These are phyloP conservation scores for Litsea cubeba DNA, from an alignment of 164 flowering plant species.

Conservation along the genomic window DNA sequence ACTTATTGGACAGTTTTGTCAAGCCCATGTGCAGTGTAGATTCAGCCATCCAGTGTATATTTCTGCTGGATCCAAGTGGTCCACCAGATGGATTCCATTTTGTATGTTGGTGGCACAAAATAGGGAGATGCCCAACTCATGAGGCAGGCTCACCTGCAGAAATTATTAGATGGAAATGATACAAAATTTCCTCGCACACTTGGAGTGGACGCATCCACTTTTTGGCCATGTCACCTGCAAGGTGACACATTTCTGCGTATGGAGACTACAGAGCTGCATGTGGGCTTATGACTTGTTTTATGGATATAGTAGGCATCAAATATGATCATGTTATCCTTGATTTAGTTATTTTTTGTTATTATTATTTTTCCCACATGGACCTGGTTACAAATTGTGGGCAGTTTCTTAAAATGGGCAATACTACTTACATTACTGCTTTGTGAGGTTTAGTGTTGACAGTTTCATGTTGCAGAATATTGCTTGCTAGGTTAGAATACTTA, in stretches of 20 bases:
- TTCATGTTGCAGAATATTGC: conserved; percentile 66
- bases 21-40: background rate
- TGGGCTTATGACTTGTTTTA: background rate
- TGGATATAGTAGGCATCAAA: background rate
- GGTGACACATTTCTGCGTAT: background rate
- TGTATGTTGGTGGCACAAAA: background rate
- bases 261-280: background rate
- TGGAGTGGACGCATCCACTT: background rate
- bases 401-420: background rate
- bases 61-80: too few species aligned
- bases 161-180: too few species aligned
- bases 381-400: background rate
- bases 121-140: background rate
- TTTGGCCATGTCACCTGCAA: background rate
- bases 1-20: background rate
- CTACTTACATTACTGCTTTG: background rate
- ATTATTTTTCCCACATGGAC: background rate
- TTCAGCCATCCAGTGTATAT: background rate
- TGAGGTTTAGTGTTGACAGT: background rate
- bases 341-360: background rate
- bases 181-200: too few species aligned
- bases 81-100: too few species aligned
- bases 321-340: background rate
- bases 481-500: conserved; percentile 84
- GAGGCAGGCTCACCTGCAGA: too few species aligned